Percentiles rank a stretch among this genome's conserved stretches.
Conservation (phyloP, 1,284 basidiomycete genomes). For the Dichomitus squalens region DNA sequence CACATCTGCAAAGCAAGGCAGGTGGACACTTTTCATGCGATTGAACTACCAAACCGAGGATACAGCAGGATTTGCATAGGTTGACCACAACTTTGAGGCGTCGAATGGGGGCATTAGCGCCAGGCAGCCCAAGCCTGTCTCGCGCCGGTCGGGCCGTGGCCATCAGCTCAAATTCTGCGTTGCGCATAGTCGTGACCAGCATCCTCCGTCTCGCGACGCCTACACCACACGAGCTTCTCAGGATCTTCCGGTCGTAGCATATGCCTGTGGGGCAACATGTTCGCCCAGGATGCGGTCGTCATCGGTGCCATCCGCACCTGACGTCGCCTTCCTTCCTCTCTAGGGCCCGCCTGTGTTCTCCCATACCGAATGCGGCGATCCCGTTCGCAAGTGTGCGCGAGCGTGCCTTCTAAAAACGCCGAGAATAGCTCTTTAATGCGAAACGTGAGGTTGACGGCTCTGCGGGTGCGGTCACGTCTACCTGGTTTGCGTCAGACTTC, state of each 20-base stretch:
- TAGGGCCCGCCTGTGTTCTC: not conserved
- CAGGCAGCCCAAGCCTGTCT: no score
- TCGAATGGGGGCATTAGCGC: no score
- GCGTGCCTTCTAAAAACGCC: constrained; percentile 13
- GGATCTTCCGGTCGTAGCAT: constrained; percentile 16
- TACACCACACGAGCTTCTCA: not conserved
- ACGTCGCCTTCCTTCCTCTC: not conserved
- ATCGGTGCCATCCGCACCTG: constrained; percentile 6
- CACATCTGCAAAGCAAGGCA: no score
- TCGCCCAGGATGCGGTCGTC: not conserved
- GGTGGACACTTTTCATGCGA: no score
- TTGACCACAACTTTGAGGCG: no score
- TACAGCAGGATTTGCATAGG: no score
- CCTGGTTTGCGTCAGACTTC: not conserved
- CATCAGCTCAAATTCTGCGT: not conserved
- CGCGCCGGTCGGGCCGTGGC: not conserved
- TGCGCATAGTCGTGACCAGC: not conserved
- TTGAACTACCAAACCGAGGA: no score
- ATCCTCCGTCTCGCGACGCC: not conserved
- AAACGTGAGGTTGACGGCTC: not conserved
- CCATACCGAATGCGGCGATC: constrained; percentile 11
- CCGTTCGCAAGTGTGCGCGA: constrained; percentile 4
- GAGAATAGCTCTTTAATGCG: constrained; percentile 1
- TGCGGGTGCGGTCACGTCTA: not conserved
- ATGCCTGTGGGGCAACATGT: constrained; percentile 12